Conservation (phyloP, 1,139 yeast genomes). For the Pichia sp. region DNA sequence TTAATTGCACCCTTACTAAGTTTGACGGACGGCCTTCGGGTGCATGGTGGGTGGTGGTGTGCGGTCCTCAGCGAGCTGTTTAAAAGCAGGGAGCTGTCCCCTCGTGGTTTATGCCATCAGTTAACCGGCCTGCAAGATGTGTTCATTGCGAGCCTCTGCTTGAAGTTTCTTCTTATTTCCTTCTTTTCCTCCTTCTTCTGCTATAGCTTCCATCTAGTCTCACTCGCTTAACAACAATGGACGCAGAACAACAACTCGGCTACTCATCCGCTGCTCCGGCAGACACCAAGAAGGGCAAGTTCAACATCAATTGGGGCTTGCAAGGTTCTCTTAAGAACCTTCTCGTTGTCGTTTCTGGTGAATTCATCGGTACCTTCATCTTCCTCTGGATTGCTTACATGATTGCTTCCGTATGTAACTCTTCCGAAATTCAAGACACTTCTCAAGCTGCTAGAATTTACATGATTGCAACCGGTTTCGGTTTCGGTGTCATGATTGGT, state of each 20-base stretch:
- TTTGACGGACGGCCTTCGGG: no score
- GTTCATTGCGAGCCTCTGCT: no score
- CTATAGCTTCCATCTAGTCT: no score
- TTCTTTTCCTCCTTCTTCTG: not conserved
- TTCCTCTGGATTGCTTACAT: constrained; percentile 78
- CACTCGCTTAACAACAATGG: constrained; percentile 12
- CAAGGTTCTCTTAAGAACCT: constrained; percentile 38
- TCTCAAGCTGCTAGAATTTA: constrained; percentile 62
- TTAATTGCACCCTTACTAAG: no score
- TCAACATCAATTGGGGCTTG: constrained; percentile 32
- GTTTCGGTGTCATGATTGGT: constrained; percentile 74
- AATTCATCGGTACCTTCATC: constrained; percentile 80
- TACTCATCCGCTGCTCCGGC: constrained; percentile 30
- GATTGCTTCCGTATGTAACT: constrained; percentile 82
- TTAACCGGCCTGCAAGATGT: no score
- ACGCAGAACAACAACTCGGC: constrained; percentile 31
- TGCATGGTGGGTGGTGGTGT: no score
- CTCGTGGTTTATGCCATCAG: no score
- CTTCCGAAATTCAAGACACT: constrained; percentile 39
- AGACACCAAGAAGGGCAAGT: no score
- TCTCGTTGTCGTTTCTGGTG: constrained; percentile 49
- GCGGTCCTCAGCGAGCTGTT: no score
- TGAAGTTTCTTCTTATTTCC: not conserved
- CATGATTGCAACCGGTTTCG: constrained; percentile 84
- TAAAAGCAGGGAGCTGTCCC: no score